Evolutionary conservation across 129 eudicot genomes (phyloP).

Genomic region (Flaveria trinervia): DNA sequence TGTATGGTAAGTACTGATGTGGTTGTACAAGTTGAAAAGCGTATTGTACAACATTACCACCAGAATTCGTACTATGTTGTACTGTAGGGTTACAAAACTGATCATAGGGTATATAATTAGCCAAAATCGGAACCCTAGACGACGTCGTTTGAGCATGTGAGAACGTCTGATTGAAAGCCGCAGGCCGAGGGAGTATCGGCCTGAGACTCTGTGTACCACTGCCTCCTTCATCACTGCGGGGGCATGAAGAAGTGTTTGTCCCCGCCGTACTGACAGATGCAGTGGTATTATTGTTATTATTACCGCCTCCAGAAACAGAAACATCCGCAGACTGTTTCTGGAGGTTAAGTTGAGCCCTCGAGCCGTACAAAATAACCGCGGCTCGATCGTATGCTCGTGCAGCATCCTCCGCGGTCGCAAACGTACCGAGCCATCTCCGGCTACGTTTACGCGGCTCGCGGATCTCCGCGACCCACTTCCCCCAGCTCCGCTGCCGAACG

Average conservation of each 20-base stretch:
- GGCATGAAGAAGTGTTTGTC: constrained; percentile 15
- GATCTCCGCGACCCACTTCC: no score
- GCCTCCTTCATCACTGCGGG: background rate
- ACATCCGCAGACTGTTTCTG: no score
- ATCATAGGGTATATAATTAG: constrained; percentile 35
- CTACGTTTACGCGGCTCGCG: no score
- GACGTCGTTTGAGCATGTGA: constrained; percentile 27
- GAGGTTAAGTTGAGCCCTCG: no score
- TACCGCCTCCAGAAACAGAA: no score
- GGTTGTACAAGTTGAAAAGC: constrained; percentile 38
- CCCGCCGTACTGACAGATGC: no score
- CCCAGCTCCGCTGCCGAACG: no score
- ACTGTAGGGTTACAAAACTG: constrained; percentile 47
- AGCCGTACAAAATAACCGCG: no score
- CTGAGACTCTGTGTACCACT: constrained; percentile 60
- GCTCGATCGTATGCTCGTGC: no score
- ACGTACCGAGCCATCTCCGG: no score
- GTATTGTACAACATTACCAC: constrained; percentile 30
- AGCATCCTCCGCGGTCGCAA: no score
- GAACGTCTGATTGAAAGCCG: constrained; percentile 46
- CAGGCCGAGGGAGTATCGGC: constrained; percentile 70
- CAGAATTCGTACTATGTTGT: constrained; percentile 40
- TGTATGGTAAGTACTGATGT: constrained; percentile 23
- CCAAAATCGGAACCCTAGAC: constrained; percentile 18
- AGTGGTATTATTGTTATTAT: no score